Percentiles rank a stretch among this genome's conserved stretches.
These are phyloP conservation scores for Seiridium unicorne DNA, from an alignment of 2,329 filamentous ascomycete genomes.

Conservation along the genomic window DNA sequence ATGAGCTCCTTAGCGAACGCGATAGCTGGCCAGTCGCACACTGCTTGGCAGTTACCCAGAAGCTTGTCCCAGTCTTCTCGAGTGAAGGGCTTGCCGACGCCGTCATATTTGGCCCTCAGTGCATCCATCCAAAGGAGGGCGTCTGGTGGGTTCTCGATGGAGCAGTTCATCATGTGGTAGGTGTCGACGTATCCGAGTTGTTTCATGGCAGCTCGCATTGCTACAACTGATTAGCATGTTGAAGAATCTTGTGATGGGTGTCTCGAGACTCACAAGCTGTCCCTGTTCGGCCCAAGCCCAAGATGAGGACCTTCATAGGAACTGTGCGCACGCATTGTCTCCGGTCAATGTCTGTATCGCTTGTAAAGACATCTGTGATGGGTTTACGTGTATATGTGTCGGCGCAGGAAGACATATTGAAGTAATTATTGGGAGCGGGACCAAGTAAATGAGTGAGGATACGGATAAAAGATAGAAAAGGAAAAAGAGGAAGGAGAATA, in stretches of 20 bases:
- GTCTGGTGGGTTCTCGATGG: constrained; percentile 66
- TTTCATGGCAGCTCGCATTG: constrained; percentile 64
- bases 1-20: constrained; percentile 70
- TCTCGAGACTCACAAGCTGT: constrained; percentile 56
- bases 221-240: constrained; percentile 27
- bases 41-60: constrained; percentile 63
- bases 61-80: constrained; percentile 69
- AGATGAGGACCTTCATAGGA: constrained; percentile 70
- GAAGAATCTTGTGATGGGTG: neutral
- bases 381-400: constrained; percentile 33
- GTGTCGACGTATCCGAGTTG: constrained; percentile 66
- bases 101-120: constrained; percentile 56
- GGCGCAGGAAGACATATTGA: constrained; percentile 15
- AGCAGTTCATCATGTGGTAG: constrained; percentile 69
- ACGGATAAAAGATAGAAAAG: neutral
- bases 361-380: constrained; percentile 60
- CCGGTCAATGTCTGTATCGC: constrained; percentile 66
- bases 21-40: constrained; percentile 68
- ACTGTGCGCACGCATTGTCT: constrained; percentile 63
- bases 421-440: no score
- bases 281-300: constrained; percentile 69
- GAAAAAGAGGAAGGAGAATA: no score
- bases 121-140: constrained; percentile 70
- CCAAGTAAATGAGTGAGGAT: no score
- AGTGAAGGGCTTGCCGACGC: constrained; percentile 57